Conservation (phyloP, 2,329 filamentous ascomycete genomes). For the Thelonectria blattea region DNA sequence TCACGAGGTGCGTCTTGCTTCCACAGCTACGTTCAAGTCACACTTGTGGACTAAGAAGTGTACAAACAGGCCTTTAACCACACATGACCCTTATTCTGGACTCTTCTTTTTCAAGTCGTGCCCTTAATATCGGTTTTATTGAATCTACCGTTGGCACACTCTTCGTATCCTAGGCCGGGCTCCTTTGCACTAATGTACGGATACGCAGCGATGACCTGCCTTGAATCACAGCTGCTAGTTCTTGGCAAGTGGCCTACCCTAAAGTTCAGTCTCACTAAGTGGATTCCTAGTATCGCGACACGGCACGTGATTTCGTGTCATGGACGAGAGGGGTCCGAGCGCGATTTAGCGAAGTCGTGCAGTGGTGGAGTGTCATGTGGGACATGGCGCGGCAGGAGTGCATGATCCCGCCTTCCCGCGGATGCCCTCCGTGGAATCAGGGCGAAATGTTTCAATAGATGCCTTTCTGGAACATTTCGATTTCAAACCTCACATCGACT, state of each 20-base stretch:
- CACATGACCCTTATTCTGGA: no score
- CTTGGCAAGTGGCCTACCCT: background rate
- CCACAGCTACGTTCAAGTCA: no score
- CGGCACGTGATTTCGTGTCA: constrained; percentile 46
- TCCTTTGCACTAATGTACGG: no score
- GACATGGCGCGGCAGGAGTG: constrained; percentile 15
- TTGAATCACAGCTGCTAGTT: no score
- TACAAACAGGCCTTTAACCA: no score
- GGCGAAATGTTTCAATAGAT: background rate
- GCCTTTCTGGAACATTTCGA: background rate
- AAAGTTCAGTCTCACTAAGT: background rate
- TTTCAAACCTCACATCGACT: background rate
- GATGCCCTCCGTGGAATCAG: constrained; percentile 7
- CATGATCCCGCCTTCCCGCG: constrained; percentile 18
- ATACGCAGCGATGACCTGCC: no score
- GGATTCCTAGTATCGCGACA: constrained; percentile 10
- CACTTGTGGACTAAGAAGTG: no score
- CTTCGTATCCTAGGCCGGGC: no score
- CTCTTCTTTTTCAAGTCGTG: no score
- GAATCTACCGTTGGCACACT: no score
- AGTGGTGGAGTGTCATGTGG: constrained; percentile 13
- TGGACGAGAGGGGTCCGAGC: constrained; percentile 34
- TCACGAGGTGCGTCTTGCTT: no score
- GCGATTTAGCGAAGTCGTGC: constrained; percentile 24
- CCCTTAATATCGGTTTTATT: no score